Base-by-base conservation (phyloP, 768 basidiomycete species). In the Asterophora lycoperdoides region DNA sequence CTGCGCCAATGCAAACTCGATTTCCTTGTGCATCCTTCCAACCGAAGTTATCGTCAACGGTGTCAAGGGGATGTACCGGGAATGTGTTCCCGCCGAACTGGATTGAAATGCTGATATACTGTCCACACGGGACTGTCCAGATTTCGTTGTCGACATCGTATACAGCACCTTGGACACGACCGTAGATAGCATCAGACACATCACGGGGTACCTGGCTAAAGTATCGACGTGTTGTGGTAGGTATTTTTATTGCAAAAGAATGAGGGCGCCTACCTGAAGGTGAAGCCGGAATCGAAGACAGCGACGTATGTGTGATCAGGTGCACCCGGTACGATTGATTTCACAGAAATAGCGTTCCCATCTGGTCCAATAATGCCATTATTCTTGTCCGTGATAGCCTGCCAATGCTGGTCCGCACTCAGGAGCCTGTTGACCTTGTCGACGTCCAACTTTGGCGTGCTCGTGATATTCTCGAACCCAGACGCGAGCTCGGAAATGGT, bases 151-250 rank as follows among this genome's bases (percentile, higher is more conserved):
- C 57, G 8, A 69, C 53, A 55, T 83, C 80, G 64, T 83, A 89
- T 43, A 74, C 72, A 8, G 89, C 87, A 26, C 84, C 87, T 48
- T 76, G 78, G 8, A 90, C 84, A 33, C 85, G 79, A 9, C 88
- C 84, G 57, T 91, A 91, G 53, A 91, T 89, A 15, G 84, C 84
- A 55, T 91, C 86, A 5, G 86, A 79, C 52, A 89, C 74, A n/a
- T 73, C 69, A 26, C 86, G 81, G 8, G 84, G 84, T 30, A 88
- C 84, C 66, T 89, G 86, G 35, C 84, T 80, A 32, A 44, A 65
- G 32, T 20, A 23, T 17, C 39, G 23, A 36, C n/a, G 23, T n/a
- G 8, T 34, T 11, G 46, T 26, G 4, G 46, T 10, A 7, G 29
- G 3, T 23, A 23, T 23, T 23, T 23, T 23, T 23, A 3, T 23